Conservation (phyloP, 257 asterid species). For the Petrea volubilis region DNA sequence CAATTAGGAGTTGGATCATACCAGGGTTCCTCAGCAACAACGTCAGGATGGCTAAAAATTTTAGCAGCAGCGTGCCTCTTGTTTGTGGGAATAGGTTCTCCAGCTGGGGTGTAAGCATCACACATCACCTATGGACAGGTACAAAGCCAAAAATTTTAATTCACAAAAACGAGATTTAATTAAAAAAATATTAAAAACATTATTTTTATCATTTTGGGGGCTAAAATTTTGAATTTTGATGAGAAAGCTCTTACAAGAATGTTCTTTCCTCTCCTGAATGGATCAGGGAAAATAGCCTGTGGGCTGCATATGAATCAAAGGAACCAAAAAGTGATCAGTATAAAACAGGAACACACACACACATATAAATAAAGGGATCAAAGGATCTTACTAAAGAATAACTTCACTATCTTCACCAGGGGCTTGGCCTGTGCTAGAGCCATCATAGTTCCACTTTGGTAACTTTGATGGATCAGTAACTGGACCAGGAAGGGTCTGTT, state of each 20-base stretch:
- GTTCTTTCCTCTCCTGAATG: constrained; percentile 62
- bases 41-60: constrained; percentile 44
- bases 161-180: neutral
- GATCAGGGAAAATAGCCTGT: constrained; percentile 59
- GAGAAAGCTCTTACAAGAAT: constrained; percentile 36
- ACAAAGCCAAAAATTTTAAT: neutral
- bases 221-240: neutral
- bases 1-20: too few species aligned
- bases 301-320: constrained; percentile 33
- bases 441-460: constrained; percentile 62
- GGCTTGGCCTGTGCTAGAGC: constrained; percentile 59
- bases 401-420: constrained; percentile 66
- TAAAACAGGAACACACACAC: neutral
- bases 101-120: constrained; percentile 54
- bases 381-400: constrained; percentile 40
- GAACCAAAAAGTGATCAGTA: neutral
- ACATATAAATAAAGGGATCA: neutral
- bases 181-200: too few species aligned
- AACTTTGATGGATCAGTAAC: constrained; percentile 50
- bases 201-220: neutral
- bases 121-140: constrained; percentile 44
- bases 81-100: constrained; percentile 66
- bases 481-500: constrained; percentile 48
- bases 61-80: constrained; percentile 50
- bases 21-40: constrained; percentile 53